phyloP scores from a whole-genome alignment of 2,329 filamentous ascomycete genomes.

The Fusarium sp. region DNA sequence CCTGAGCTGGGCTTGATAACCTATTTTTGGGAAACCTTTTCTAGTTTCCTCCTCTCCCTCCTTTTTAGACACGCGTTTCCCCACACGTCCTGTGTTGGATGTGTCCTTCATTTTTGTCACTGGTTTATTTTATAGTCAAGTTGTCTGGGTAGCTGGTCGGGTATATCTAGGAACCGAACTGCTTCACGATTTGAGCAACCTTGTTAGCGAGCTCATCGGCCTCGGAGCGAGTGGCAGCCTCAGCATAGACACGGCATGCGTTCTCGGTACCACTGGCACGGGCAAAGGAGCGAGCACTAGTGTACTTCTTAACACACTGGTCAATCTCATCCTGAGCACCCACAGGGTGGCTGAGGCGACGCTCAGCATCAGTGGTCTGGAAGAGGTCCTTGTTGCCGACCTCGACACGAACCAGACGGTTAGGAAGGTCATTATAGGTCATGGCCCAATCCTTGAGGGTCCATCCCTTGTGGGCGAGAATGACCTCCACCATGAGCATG shows the following conservation, averaged over 20 bases:
- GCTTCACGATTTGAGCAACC: slow-evolving; percentile 80
- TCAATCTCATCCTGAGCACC: slow-evolving; percentile 90
- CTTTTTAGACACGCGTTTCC: not conserved
- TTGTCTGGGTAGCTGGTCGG: not conserved
- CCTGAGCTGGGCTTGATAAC: slow-evolving; percentile 9
- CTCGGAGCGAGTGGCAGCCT: slow-evolving; percentile 88
- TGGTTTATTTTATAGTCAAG: slow-evolving; percentile 22
- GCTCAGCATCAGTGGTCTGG: slow-evolving; percentile 91
- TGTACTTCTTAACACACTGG: slow-evolving; percentile 87
- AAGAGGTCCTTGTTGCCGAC: slow-evolving; percentile 90
- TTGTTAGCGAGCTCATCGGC: slow-evolving; percentile 90
- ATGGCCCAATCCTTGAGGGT: slow-evolving; percentile 88
- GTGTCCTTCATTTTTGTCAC: not conserved
- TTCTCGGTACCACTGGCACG: slow-evolving; percentile 96
- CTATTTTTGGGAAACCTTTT: slow-evolving; percentile 12
- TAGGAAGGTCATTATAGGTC: slow-evolving; percentile 94
- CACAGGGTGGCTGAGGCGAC: slow-evolving; percentile 81
- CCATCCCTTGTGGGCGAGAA: slow-evolving; percentile 96
- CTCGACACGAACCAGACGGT: slow-evolving; percentile 92
- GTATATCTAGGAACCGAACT: slow-evolving; percentile 54
- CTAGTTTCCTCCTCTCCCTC: slow-evolving; percentile 6
- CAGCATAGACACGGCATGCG: slow-evolving; percentile 93
- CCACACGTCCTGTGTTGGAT: slow-evolving; percentile 1
- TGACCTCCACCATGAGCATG: slow-evolving; percentile 94
- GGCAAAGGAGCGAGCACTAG: slow-evolving; percentile 88